Evolutionary conservation across 306 rosid genomes (phyloP), one percentile per base, ranked within the genome.

Genomic region (Cajanus cajan): DNA sequence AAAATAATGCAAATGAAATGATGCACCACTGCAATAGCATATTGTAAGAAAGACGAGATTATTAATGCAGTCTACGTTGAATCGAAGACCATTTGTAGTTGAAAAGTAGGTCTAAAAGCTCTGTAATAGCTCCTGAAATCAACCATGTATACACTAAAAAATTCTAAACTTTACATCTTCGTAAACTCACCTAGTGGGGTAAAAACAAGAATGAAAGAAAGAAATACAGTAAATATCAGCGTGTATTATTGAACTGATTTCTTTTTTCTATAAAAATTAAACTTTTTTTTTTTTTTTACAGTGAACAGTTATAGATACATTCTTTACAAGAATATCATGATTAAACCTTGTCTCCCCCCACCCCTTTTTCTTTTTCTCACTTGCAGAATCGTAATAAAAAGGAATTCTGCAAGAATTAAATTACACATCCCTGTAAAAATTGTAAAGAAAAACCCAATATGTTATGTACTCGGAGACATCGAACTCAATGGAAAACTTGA

Each of bases 401-500:
- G 6, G 64, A 54, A 78, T 57, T 50, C 81, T 78, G 88, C 86
- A 82, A 74, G 75, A 52, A 62, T 61, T 62, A 78, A 78, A 73
- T 68, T 52, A 79, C 71, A 85, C 65, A 74, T 37, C 31, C 79
- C 79, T 4, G 50, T 47, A 59, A 33, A 57, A 64, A 11, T 47
- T 47, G 37, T 48, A 40, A n/a, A 69, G 5, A 72, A 71, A 48
- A 54, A 37, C 52, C 28, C 34, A 69, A 57, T 10, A 68, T 15
- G 40, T 47, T 63, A 43, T 71, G 7, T 64, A 70, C 84, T 70
- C 22, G 31, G 78, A 37, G 71, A 58, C 74, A 22, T 52, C 15
- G 19, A 21, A 51, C 80, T 86, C 88, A 95, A 81, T 90, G 97
- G 79, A 95, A 95, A 69, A 95, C 99, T 76, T 90, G 98, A 84